These are phyloP conservation scores for Micractinium conductrix DNA, from an alignment of 139 green algal species.

Conservation along the genomic window DNA sequence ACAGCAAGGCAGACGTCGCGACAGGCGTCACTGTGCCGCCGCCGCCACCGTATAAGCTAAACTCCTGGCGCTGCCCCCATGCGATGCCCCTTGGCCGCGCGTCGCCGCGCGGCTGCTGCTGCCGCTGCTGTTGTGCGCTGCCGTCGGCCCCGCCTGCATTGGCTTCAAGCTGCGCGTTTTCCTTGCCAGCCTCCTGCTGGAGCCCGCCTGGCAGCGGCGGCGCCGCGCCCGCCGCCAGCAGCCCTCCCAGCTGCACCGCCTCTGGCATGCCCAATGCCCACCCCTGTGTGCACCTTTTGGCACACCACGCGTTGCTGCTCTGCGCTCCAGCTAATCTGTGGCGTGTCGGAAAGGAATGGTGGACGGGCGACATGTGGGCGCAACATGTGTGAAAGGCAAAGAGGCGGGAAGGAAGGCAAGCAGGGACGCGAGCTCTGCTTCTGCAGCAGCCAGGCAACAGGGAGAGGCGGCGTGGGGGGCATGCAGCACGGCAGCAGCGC, in stretches of 20 bases:
- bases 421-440: too few relatives aligned
- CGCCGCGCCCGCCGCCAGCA: conserved; percentile 1
- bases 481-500: too few relatives aligned
- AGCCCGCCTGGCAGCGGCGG: conserved; percentile 35
- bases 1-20: neutral
- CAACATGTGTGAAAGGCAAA: too few relatives aligned
- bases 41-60: neutral
- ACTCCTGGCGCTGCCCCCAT: too few relatives aligned
- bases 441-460: too few relatives aligned
- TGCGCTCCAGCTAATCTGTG: conserved; percentile 6
- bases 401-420: too few relatives aligned
- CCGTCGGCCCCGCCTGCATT: neutral
- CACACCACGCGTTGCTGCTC: conserved; percentile 27
- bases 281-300: conserved; percentile 46
- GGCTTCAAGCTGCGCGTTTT: conserved; percentile 25
- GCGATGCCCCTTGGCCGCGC: too few relatives aligned
- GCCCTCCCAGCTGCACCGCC: conserved; percentile 32
- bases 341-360: too few relatives aligned
- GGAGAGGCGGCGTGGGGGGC: too few relatives aligned
- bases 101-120: neutral
- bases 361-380: too few relatives aligned
- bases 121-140: neutral
- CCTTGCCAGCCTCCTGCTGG: conserved; percentile 22
- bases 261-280: conserved; percentile 33
- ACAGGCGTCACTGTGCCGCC: neutral